Conservation (phyloP, 805 yeast species). For the Lipomyces yamadae region DNA sequence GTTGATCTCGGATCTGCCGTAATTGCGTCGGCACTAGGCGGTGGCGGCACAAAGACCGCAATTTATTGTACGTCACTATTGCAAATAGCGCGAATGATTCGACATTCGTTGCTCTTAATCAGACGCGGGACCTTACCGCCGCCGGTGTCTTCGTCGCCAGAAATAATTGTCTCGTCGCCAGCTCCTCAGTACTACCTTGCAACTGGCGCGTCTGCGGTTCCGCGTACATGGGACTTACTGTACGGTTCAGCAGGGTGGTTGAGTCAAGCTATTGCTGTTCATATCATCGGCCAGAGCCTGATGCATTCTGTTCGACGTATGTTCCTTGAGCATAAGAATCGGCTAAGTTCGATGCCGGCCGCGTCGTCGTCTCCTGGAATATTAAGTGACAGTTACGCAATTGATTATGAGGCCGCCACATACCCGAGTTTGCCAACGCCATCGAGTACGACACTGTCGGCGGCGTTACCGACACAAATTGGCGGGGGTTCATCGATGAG, state of each 20-base stretch:
- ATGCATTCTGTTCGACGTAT: constrained; percentile 41
- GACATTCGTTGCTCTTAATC: constrained; percentile 33
- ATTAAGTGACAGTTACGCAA: constrained; percentile 31
- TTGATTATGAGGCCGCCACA: constrained; percentile 28
- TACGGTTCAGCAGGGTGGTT: constrained; percentile 43
- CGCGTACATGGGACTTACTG: constrained; percentile 38
- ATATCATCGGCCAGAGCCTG: constrained; percentile 44
- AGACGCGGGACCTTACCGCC: constrained; percentile 34
- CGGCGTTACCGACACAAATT: neutral
- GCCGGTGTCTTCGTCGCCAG: constrained; percentile 1
- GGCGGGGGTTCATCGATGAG: constrained; percentile 25
- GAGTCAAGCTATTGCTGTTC: constrained; percentile 45
- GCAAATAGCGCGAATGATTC: constrained; percentile 39
- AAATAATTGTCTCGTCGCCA: constrained; percentile 11
- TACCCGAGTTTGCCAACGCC: constrained; percentile 7
- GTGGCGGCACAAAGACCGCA: constrained; percentile 45
- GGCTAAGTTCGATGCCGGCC: constrained; percentile 31
- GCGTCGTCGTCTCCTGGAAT: constrained; percentile 33
- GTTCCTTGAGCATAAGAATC: constrained; percentile 39
- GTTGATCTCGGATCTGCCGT: constrained; percentile 39
- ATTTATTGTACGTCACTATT: constrained; percentile 42
- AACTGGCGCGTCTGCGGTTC: constrained; percentile 32
- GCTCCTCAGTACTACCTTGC: constrained; percentile 28
- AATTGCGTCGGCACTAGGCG: constrained; percentile 43
- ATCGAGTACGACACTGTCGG: neutral